These are phyloP conservation scores for Berberis thunbergii DNA, from an alignment of 164 flowering plant species.

Conservation along the genomic window DNA sequence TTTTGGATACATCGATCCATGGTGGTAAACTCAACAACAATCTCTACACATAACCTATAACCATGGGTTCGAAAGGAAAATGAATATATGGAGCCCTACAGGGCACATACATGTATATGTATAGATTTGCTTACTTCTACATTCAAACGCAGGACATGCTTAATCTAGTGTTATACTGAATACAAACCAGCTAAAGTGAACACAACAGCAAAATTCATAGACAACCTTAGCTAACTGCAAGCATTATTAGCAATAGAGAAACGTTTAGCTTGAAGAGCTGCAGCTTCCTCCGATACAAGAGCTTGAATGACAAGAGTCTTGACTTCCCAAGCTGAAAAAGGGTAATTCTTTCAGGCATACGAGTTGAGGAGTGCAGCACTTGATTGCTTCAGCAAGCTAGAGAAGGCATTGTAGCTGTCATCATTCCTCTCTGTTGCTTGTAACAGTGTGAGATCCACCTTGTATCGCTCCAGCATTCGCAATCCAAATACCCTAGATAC, in stretches of 20 bases:
- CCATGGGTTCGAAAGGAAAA: no score
- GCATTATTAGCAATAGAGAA: constrained; percentile 54
- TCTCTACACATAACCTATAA: no score
- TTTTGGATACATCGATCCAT: no score
- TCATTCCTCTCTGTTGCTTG: constrained; percentile 56
- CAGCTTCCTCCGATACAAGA: constrained; percentile 56
- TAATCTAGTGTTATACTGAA: no score
- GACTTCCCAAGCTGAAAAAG: constrained; percentile 71
- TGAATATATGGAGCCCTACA: no score
- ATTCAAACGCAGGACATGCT: no score
- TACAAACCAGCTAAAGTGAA: no score
- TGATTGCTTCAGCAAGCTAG: constrained; percentile 50
- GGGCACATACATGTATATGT: no score
- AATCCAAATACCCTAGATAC: constrained; percentile 72
- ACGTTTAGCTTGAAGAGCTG: constrained; percentile 38
- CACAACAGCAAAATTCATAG: no score
- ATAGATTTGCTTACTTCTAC: no score
- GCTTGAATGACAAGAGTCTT: constrained; percentile 66
- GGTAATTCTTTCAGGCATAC: constrained; percentile 47
- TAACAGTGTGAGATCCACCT: constrained; percentile 50
- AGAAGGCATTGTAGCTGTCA: constrained; percentile 31
- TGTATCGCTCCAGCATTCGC: constrained; percentile 55
- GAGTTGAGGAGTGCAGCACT: constrained; percentile 76
- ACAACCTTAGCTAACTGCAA: constrained; percentile 26
- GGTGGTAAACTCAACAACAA: no score